Percentiles rank a stretch among this genome's conserved stretches.
Conservation (phyloP, 306 rosid genomes). For the Gleditsia sinensis region DNA sequence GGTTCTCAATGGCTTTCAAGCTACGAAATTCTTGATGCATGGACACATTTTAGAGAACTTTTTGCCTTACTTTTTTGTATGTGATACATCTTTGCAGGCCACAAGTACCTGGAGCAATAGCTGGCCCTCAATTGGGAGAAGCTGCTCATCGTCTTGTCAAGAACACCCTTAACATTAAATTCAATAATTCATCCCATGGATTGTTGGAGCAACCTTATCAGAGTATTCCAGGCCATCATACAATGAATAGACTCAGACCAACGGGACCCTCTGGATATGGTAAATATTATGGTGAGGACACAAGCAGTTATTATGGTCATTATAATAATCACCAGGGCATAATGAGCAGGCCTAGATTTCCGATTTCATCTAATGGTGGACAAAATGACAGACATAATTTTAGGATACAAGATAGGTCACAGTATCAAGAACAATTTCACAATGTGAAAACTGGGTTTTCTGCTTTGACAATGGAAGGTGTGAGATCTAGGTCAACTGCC, state of each 20-base stretch:
- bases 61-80: slow-evolving; percentile 32
- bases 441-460: slow-evolving; percentile 57
- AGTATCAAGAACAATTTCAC: slow-evolving; percentile 52
- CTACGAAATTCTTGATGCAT: slow-evolving; percentile 22
- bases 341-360: slow-evolving; percentile 59
- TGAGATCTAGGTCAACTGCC: slow-evolving; percentile 47
- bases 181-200: slow-evolving; percentile 56
- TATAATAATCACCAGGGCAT: slow-evolving; percentile 61
- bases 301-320: slow-evolving; percentile 46
- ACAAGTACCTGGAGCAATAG: slow-evolving; percentile 81
- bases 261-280: slow-evolving; percentile 77
- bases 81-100: slow-evolving; percentile 57
- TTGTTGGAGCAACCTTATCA: slow-evolving; percentile 50
- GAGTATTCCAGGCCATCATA: slow-evolving; percentile 42
- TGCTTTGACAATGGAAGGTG: slow-evolving; percentile 47
- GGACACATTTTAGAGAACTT: slow-evolving; percentile 15
- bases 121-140: slow-evolving; percentile 85
- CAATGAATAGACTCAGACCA: slow-evolving; percentile 56
- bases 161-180: slow-evolving; percentile 69
- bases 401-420: slow-evolving; percentile 54
- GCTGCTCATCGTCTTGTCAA: slow-evolving; percentile 96
- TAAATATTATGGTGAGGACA: slow-evolving; percentile 65
- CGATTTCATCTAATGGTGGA: slow-evolving; percentile 57
- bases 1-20: no score
- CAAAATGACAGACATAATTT: slow-evolving; percentile 64